phyloP scores from a whole-genome alignment of 225 moss, liverwort and hornwort genomes.

The Takakia lepidozioides region DNA sequence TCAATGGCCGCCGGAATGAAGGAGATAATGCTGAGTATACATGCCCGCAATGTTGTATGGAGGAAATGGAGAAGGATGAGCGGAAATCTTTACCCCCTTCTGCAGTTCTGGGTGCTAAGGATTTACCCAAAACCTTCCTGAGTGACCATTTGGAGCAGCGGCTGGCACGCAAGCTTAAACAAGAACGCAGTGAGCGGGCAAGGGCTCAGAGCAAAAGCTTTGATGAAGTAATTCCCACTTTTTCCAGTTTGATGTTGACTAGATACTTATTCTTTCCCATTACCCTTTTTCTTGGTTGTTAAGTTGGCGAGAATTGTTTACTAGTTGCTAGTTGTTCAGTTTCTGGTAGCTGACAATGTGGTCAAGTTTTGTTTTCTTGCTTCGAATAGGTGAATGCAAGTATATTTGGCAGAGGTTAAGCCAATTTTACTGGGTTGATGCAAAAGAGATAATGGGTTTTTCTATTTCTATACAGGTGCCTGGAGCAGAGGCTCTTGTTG shows the following conservation, averaged over 20 bases:
- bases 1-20: conserved; percentile 97
- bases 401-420: no score
- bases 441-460: no score
- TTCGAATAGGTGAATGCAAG: no score
- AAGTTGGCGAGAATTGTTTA: no score
- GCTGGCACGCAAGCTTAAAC: conserved; percentile 80
- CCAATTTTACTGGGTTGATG: no score
- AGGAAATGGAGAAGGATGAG: conserved; percentile 85
- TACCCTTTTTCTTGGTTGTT: no score
- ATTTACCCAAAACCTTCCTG: conserved; percentile 86
- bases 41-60: conserved; percentile 87
- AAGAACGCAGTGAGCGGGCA: conserved; percentile 79
- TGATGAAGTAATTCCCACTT: conserved; percentile 52
- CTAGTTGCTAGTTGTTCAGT: no score
- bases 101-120: conserved; percentile 92
- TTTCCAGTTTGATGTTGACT: no score
- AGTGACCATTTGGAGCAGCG: conserved; percentile 96
- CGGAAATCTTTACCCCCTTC: conserved; percentile 87
- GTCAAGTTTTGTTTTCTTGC: no score
- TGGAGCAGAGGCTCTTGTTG: conserved; percentile 86
- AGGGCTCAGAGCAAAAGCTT: conserved; percentile 45
- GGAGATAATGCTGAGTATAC: conserved; percentile 99
- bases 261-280: no score
- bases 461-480: no score
- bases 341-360: no score